Percentiles rank a stretch among this genome's conserved stretches.
Conservation (phyloP, 306 rosid genomes). For the Parietaria judaica region DNA sequence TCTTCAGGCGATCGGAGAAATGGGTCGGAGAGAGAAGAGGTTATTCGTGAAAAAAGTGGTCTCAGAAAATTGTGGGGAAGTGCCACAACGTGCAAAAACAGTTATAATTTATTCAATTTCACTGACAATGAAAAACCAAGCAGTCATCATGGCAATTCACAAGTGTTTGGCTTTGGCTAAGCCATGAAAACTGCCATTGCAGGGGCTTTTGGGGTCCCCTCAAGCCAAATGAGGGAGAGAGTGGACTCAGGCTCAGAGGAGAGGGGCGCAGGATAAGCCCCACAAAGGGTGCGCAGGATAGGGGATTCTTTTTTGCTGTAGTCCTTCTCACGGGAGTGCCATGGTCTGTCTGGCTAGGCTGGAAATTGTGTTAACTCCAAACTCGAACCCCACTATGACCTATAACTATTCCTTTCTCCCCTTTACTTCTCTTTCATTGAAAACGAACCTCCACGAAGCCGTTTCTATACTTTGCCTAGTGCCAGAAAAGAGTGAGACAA, state of each 20-base stretch:
- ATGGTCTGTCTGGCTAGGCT: slow-evolving; percentile 60
- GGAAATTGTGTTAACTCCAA: slow-evolving; percentile 55
- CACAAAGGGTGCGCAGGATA: slow-evolving; percentile 31
- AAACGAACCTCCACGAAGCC: slow-evolving; percentile 45
- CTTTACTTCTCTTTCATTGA: slow-evolving; percentile 41
- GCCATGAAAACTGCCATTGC: slow-evolving; percentile 28
- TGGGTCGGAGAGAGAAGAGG: slow-evolving; percentile 3
- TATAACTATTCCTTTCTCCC: slow-evolving; percentile 26
- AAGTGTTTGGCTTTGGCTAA: slow-evolving; percentile 28
- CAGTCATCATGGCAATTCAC: slow-evolving; percentile 29
- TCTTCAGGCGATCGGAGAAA: slow-evolving; percentile 26
- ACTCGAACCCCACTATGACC: slow-evolving; percentile 34
- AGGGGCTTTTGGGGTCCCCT: slow-evolving; percentile 39
- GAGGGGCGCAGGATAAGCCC: slow-evolving; percentile 31
- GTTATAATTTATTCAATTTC: neutral
- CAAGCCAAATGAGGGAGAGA: slow-evolving; percentile 39
- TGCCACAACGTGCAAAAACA: slow-evolving; percentile 13
- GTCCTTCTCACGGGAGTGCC: slow-evolving; percentile 88
- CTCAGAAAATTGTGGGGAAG: slow-evolving; percentile 18
- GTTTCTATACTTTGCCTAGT: slow-evolving; percentile 24
- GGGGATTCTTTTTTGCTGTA: slow-evolving; percentile 26
- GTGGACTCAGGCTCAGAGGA: slow-evolving; percentile 22
- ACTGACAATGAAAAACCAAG: neutral
- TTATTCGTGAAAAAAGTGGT: slow-evolving; percentile 15
- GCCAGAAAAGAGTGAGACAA: slow-evolving; percentile 2